These are phyloP conservation scores for Pontederia crassipes DNA, from an alignment of 176 grass and related monocot genomes.

Conservation along the genomic window DNA sequence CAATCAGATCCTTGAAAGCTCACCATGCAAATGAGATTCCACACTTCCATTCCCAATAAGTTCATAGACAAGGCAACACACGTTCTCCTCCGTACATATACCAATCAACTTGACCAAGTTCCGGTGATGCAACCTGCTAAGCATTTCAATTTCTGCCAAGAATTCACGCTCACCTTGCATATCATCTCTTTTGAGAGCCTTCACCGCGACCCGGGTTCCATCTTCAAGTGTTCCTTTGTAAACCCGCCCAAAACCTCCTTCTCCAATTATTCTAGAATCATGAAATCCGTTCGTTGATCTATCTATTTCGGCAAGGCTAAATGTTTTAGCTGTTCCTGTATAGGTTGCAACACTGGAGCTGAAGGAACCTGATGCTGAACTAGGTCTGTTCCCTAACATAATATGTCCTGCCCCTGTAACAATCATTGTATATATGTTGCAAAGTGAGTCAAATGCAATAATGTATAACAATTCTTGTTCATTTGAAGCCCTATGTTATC, in stretches of 20 bases:
- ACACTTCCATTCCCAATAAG: slow-evolving; percentile 15
- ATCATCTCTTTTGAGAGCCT: slow-evolving; percentile 20
- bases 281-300: slow-evolving; percentile 14
- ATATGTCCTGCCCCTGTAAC: slow-evolving; percentile 1
- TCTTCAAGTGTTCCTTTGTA: slow-evolving; percentile 14
- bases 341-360: slow-evolving; percentile 10
- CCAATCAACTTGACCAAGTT: slow-evolving; percentile 22
- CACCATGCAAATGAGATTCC: slow-evolving; percentile 19
- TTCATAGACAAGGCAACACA: slow-evolving; percentile 18
- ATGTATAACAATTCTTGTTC: too few relatives aligned
- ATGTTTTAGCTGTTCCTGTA: slow-evolving; percentile 13
- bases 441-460: background rate
- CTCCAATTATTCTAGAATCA: slow-evolving; percentile 14
- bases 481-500: too few relatives aligned
- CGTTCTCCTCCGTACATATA: slow-evolving; percentile 8
- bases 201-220: slow-evolving; percentile 7
- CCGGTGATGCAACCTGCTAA: slow-evolving; percentile 16
- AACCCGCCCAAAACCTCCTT: slow-evolving; percentile 15
- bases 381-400: background rate
- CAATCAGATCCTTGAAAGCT: background rate
- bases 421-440: background rate
- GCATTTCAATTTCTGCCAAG: slow-evolving; percentile 18
- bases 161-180: slow-evolving; percentile 10
- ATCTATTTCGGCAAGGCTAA: slow-evolving; percentile 9
- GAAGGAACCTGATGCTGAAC: slow-evolving; percentile 8